Evolutionary conservation across 306 rosid species (phyloP).

Genomic region (Sicyos edulis): DNA sequence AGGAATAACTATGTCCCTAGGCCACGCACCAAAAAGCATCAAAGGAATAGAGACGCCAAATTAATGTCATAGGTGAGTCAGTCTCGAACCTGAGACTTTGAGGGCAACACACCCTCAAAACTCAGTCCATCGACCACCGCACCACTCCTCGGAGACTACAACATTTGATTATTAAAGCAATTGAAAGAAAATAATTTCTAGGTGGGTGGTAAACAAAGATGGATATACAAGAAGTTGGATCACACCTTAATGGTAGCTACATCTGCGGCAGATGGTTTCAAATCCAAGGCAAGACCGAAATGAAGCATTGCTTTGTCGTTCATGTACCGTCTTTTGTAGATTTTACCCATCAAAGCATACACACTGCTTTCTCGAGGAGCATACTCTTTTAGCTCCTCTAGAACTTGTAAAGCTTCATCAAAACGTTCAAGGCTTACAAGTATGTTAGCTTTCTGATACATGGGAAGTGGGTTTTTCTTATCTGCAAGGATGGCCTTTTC

Average conservation of each 20-base stretch:
- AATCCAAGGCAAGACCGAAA: conserved; percentile 91
- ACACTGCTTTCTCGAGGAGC: conserved; percentile 95
- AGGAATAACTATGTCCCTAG: no score
- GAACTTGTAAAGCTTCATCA: conserved; percentile 78
- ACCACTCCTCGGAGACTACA: no score
- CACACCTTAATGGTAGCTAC: conserved; percentile 95
- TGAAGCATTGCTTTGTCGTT: conserved; percentile 91
- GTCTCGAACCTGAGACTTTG: no score
- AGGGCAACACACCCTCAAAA: no score
- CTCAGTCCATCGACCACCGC: no score
- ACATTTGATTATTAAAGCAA: no score
- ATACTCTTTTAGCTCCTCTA: conserved; percentile 81
- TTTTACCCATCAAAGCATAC: conserved; percentile 90
- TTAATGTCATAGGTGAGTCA: no score
- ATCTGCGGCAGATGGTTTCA: conserved; percentile 92
- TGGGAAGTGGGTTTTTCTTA: conserved; percentile 93
- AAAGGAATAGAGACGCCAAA: no score
- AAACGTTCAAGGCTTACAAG: conserved; percentile 63
- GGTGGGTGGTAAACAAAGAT: no score
- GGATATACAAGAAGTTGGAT: no score
- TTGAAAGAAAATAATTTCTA: no score
- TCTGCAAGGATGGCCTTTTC: conserved; percentile 90
- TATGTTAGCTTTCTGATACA: conserved; percentile 97
- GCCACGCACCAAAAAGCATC: no score
- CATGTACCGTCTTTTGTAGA: conserved; percentile 76